Evolutionary conservation across 768 basidiomycete species (phyloP).

Genomic region (Leccinum truebloodii): DNA sequence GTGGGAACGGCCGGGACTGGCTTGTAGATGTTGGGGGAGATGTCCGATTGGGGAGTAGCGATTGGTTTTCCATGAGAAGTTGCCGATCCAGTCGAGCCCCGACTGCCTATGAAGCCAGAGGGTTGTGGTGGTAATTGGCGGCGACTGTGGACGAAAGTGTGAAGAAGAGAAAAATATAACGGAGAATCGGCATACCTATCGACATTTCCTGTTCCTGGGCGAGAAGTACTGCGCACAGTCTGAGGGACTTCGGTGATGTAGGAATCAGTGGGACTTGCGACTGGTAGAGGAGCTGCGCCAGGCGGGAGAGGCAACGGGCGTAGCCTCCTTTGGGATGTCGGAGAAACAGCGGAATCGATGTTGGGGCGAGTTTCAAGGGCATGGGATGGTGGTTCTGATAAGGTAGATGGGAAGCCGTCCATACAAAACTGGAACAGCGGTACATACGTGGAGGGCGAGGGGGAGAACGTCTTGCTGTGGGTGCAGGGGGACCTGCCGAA

Average conservation of each 20-base stretch:
- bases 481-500: slow-evolving; percentile 8
- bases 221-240: slow-evolving; percentile 17
- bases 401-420: neutral
- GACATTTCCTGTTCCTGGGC: slow-evolving; percentile 24
- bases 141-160: slow-evolving; percentile 19
- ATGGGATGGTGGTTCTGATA: slow-evolving; percentile 17
- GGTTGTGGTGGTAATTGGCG: slow-evolving; percentile 31
- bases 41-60: slow-evolving; percentile 18
- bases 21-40: slow-evolving; percentile 28
- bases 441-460: slow-evolving; percentile 29
- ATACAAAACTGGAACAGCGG: neutral
- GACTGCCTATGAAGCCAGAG: slow-evolving; percentile 13
- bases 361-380: slow-evolving; percentile 22
- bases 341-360: slow-evolving; percentile 29
- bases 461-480: slow-evolving; percentile 16
- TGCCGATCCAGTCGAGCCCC: slow-evolving; percentile 25
- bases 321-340: slow-evolving; percentile 30
- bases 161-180: neutral
- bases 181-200: slow-evolving; percentile 23
- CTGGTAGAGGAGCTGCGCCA: slow-evolving; percentile 14
- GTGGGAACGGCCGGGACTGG: slow-evolving; percentile 32
- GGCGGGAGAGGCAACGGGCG: slow-evolving; percentile 33
- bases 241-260: slow-evolving; percentile 17
- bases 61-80: slow-evolving; percentile 21
- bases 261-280: slow-evolving; percentile 19